phyloP scores from a whole-genome alignment of 371 early-diverging fungal species.

The Apophysomyces trapeziformis region DNA sequence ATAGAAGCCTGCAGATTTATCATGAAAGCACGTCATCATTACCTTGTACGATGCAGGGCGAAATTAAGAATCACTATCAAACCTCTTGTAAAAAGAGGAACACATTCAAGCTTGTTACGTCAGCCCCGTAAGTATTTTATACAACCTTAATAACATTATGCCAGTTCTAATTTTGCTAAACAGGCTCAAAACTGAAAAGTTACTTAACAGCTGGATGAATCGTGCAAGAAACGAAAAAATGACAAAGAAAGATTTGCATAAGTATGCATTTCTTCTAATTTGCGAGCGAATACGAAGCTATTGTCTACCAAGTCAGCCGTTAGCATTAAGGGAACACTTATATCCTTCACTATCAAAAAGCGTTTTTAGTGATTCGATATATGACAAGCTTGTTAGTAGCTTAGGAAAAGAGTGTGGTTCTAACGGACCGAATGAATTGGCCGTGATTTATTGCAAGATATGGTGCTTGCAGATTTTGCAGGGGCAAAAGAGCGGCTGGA shows the following conservation, averaged over 20 bases:
- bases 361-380: neutral
- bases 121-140: neutral
- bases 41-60: neutral
- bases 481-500: constrained; percentile 21
- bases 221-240: neutral
- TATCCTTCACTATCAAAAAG: neutral
- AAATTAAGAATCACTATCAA: neutral
- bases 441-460: constrained; percentile 7
- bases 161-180: neutral
- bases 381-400: neutral
- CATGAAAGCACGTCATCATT: neutral
- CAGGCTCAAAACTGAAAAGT: neutral
- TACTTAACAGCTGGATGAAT: constrained; percentile 8
- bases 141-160: neutral
- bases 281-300: constrained; percentile 17
- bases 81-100: neutral
- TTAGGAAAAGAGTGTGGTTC: neutral
- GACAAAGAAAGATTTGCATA: constrained; percentile 9
- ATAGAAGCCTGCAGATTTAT: neutral
- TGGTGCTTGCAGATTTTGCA: constrained; percentile 22
- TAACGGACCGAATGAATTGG: neutral
- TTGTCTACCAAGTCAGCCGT: constrained; percentile 1
- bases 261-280: constrained; percentile 20
- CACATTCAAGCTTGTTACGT: neutral
- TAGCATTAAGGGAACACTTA: constrained; percentile 12